Conservation (phyloP, 1,139 yeast species). For the Suhomyces taliae region DNA sequence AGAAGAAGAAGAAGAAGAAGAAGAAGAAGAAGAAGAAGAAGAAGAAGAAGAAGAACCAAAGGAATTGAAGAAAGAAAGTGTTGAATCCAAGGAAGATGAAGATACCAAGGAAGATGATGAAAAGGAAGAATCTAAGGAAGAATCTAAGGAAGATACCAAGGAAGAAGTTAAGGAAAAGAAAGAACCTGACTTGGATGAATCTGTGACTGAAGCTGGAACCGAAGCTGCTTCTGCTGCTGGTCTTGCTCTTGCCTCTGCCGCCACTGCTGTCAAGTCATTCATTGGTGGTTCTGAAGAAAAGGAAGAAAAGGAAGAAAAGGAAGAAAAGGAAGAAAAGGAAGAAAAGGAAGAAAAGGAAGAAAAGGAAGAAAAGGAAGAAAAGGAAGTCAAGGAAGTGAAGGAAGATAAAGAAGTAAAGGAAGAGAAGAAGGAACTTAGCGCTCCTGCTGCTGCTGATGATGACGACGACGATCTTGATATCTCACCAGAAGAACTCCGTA, state of each 20-base stretch:
- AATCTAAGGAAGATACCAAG: constrained; percentile 9
- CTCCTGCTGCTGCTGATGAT: constrained; percentile 14
- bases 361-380: not conserved
- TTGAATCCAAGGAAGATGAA: not conserved
- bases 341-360: not conserved
- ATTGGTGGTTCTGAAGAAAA: constrained; percentile 2
- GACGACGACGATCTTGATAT: constrained; percentile 37
- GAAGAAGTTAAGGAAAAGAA: constrained; percentile 7
- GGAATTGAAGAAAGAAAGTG: too few species aligned
- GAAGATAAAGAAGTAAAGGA: not conserved
- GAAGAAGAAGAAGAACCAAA: too few species aligned
- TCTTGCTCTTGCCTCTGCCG: constrained; percentile 13
- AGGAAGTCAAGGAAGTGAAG: not conserved
- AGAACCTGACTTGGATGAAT: constrained; percentile 2
- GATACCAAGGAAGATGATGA: not conserved
- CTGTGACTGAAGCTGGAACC: constrained; percentile 8
- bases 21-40: too few species aligned
- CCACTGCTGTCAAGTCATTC: constrained; percentile 11
- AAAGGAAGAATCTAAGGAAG: not conserved
- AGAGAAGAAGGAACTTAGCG: constrained; percentile 1
- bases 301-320: not conserved
- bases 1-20: too few species aligned
- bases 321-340: not conserved
- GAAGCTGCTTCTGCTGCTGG: constrained; percentile 12
- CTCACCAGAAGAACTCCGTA: constrained; percentile 47